Conservation (phyloP, 2,329 filamentous ascomycete genomes). For the Venturia aucupariae region DNA sequence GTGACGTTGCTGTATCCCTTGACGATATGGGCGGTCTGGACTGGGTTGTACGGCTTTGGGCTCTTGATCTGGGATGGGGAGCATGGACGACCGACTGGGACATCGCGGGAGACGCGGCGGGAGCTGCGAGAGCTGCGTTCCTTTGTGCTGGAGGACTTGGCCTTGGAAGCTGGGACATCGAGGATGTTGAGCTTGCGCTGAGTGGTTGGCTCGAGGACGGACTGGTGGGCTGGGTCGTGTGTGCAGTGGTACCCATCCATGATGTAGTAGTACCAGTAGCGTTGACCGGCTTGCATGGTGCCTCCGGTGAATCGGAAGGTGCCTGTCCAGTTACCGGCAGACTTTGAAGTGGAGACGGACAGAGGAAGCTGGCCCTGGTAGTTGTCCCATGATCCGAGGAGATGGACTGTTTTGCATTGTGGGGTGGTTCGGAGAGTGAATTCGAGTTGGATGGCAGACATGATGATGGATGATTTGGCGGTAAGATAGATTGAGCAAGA, state of each 20-base stretch:
- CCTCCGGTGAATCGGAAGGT: conserved; percentile 90
- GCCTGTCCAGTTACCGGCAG: conserved; percentile 80
- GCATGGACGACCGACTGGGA: conserved; percentile 81
- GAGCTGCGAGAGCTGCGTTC: conserved; percentile 30
- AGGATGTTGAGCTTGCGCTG: conserved; percentile 96
- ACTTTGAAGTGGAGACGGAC: conserved; percentile 79
- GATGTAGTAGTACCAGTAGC: conserved; percentile 99
- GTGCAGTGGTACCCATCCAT: conserved; percentile 98
- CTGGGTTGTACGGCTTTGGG: conserved; percentile 80
- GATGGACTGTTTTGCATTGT: conserved; percentile 93
- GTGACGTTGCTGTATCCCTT: conserved; percentile 66
- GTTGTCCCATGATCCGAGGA: conserved; percentile 97
- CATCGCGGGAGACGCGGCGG: conserved; percentile 51
- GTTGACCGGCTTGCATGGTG: conserved; percentile 76
- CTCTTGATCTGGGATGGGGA: conserved; percentile 84
- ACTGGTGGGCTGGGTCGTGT: conserved; percentile 85
- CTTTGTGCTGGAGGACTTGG: conserved; percentile 22
- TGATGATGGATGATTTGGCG: conserved; percentile 38
- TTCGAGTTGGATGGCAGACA: conserved; percentile 88
- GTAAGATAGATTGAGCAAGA: conserved; percentile 32
- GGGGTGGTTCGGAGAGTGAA: conserved; percentile 94
- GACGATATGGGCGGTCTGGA: conserved; percentile 80
- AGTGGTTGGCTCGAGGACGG: conserved; percentile 89
- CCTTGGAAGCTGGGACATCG: conserved; percentile 59
- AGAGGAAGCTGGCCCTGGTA: conserved; percentile 92